These are phyloP conservation scores for Candida ovalis DNA, from an alignment of 805 yeast genomes.

Conservation along the genomic window DNA sequence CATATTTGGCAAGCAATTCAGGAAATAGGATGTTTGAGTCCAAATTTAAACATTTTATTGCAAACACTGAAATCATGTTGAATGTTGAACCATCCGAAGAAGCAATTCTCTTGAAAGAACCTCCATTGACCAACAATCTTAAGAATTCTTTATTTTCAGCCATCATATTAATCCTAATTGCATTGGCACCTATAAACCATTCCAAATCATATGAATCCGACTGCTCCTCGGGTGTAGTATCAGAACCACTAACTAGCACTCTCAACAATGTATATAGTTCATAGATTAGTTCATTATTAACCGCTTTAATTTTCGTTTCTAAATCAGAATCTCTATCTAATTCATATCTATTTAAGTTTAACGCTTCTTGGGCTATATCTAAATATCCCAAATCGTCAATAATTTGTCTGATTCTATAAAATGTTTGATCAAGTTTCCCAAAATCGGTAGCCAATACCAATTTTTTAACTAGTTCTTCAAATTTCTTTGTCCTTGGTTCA, in stretches of 20 bases:
- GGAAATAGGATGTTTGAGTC: slow-evolving; percentile 58
- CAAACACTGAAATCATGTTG: slow-evolving; percentile 54
- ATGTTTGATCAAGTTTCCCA: slow-evolving; percentile 43
- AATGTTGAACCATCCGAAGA: slow-evolving; percentile 62
- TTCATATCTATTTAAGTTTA: slow-evolving; percentile 44
- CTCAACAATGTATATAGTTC: slow-evolving; percentile 45
- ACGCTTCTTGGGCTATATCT: slow-evolving; percentile 17
- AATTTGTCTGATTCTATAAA: slow-evolving; percentile 7
- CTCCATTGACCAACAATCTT: slow-evolving; percentile 62
- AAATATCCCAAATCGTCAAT: slow-evolving; percentile 8
- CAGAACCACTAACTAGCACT: slow-evolving; percentile 25
- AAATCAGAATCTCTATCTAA: slow-evolving; percentile 32
- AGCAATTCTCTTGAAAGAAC: slow-evolving; percentile 59
- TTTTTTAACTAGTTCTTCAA: slow-evolving; percentile 60
- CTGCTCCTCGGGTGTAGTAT: slow-evolving; percentile 24
- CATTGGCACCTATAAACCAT: slow-evolving; percentile 64
- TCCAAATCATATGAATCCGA: slow-evolving; percentile 35
- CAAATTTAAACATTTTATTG: slow-evolving; percentile 68
- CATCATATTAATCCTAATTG: slow-evolving; percentile 67
- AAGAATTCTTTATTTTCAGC: slow-evolving; percentile 59
- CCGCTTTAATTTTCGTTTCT: slow-evolving; percentile 33
- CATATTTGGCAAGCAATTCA: slow-evolving; percentile 59
- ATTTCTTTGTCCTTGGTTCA: slow-evolving; percentile 62
- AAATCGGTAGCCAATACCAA: slow-evolving; percentile 68
- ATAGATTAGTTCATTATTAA: slow-evolving; percentile 34